Percentiles rank a stretch among this genome's conserved stretches.
phyloP scores from a whole-genome alignment of 2,329 filamentous ascomycete genomes.

The Calycina herbarum region DNA sequence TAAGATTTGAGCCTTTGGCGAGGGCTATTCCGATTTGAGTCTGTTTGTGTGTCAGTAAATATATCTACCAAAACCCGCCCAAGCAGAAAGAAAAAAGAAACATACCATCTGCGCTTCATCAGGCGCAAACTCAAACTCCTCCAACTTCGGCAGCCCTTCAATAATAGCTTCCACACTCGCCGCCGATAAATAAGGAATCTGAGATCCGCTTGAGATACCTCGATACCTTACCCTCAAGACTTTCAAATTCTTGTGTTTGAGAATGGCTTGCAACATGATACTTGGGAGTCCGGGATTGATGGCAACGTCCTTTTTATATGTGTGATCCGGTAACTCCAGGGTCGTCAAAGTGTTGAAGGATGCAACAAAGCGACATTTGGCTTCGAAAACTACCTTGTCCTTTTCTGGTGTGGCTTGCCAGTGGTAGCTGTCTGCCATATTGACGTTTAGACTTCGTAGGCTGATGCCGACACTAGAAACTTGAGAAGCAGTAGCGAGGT shows the following conservation, averaged over 20 bases:
- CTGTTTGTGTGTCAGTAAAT: neutral
- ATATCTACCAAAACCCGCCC: neutral
- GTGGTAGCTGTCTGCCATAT: neutral
- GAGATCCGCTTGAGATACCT: too few species aligned
- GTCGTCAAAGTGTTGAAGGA: slow-evolving; percentile 14
- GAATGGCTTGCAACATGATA: too few species aligned
- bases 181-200: too few species aligned
- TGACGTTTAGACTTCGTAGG: slow-evolving; percentile 2
- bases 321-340: slow-evolving; percentile 4
- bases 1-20: neutral
- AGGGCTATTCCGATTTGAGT: slow-evolving; percentile 4
- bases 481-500: slow-evolving; percentile 1
- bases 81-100: too few species aligned
- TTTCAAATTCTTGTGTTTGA: too few species aligned
- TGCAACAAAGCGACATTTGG: slow-evolving; percentile 12
- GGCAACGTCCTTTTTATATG: too few species aligned
- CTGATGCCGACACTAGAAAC: neutral
- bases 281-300: too few species aligned
- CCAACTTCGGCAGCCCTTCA: too few species aligned
- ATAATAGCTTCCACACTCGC: too few species aligned
- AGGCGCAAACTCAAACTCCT: too few species aligned
- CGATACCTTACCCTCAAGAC: too few species aligned
- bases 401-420: neutral
- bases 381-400: neutral
- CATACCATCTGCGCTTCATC: too few species aligned